Conservation (phyloP, 176 grass and related monocot genomes). For the Carex myosuroides region DNA sequence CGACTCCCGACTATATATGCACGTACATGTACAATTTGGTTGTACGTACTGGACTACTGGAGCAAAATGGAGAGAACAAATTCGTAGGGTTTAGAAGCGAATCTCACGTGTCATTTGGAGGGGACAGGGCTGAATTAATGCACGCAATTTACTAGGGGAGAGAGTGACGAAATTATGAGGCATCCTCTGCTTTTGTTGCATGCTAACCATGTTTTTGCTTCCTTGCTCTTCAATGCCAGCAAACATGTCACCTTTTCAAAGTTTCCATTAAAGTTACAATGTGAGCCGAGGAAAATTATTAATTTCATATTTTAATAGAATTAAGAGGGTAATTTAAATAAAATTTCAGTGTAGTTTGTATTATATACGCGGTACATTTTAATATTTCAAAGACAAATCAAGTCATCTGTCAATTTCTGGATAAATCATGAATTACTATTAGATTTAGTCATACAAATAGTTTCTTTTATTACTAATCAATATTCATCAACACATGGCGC, state of each 20-base stretch:
- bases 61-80: background rate
- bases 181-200: slow-evolving; percentile 20
- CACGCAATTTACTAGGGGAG: slow-evolving; percentile 10
- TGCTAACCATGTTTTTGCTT: background rate
- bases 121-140: slow-evolving; percentile 17
- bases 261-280: background rate
- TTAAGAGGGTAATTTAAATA: background rate
- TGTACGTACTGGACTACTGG: background rate
- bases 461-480: no score
- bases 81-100: background rate
- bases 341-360: background rate
- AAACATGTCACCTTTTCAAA: background rate
- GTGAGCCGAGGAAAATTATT: background rate
- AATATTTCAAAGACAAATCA: no score
- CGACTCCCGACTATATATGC: background rate
- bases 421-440: no score
- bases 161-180: slow-evolving; percentile 26
- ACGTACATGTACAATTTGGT: background rate
- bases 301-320: no score
- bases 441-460: no score
- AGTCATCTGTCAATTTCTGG: no score
- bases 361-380: no score
- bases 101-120: slow-evolving; percentile 5
- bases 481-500: no score
- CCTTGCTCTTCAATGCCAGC: background rate